Conservation (phyloP, 108 stramenopile genomes). For the Cyclotella cryptica region DNA sequence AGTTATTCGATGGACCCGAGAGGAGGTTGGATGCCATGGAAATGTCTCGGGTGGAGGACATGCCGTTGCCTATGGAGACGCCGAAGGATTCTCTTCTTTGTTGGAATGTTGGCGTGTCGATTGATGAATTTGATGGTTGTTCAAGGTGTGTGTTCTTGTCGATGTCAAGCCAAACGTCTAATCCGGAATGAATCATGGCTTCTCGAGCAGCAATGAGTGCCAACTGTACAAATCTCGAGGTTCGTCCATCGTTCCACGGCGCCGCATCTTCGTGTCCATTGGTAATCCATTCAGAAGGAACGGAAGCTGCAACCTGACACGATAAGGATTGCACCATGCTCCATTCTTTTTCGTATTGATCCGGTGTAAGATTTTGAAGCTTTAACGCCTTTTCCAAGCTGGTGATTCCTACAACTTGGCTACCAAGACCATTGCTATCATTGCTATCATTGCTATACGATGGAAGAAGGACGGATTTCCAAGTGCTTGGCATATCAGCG, state of each 20-base stretch:
- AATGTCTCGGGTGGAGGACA: constrained; percentile 90
- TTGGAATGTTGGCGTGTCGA: constrained; percentile 1
- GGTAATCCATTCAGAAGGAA: constrained; percentile 40
- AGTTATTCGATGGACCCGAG: not conserved
- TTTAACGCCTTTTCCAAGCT: constrained; percentile 60
- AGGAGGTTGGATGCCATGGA: constrained; percentile 39
- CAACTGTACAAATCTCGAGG: constrained; percentile 77
- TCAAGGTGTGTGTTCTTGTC: not conserved
- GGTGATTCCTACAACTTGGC: constrained; percentile 56
- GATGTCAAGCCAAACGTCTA: constrained; percentile 44
- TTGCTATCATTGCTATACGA: constrained; percentile 2
- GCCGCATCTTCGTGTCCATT: not conserved
- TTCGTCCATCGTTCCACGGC: constrained; percentile 55
- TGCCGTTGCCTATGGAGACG: constrained; percentile 87
- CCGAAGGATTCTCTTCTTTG: constrained; percentile 61
- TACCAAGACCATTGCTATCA: too few species aligned
- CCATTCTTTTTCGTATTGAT: constrained; percentile 57
- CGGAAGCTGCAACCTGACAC: constrained; percentile 85
- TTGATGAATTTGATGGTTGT: not conserved
- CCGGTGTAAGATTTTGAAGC: constrained; percentile 51
- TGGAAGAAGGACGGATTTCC: constrained; percentile 61
- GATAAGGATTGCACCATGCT: constrained; percentile 64
- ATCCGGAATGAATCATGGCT: constrained; percentile 62
- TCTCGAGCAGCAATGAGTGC: constrained; percentile 80
- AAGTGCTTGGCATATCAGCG: constrained; percentile 67